Evolutionary conservation across 108 stramenopile species (phyloP), one percentile per base, ranked within the genome.

Genomic region (Parietichytrium sp.): DNA sequence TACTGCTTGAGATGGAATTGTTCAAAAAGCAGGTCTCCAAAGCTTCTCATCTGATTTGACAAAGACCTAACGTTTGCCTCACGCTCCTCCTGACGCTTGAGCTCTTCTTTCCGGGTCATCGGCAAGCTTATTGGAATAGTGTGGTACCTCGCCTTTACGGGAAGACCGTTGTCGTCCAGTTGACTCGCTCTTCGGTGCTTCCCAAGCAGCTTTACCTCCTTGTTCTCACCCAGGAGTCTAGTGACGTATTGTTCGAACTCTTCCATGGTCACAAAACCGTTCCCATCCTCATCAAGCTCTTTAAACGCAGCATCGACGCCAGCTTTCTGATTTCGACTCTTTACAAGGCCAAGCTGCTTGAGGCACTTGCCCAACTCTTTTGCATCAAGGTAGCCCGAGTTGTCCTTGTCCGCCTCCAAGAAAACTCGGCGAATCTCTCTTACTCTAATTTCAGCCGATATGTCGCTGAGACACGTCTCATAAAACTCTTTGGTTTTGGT

Each of bases 371-470:
- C 38, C 33, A 72, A 42, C 61, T 72, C 61, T 20, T 72, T 72
- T 6, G 6, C 38, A 3, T 72, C 61, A 16, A 72, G 33, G 42
- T 72, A 72, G 15, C 61, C 61, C 10, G 61, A 72, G 6, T 27
- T 27, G 2, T 72, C 61, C 3, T 36, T 45, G 61, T 72, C 61
- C 10, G 61, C 61, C 20, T 72, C 61, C 15, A 72, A n/a, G 3
- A 72, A 72, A 20, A 72, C 61, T 33, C 61, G 61, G n/a, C 61
- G 29, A 3, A 72, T 72, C 33, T 72, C 61, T 7, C 61, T 33
- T 6, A 72, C 45, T 42, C 45, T 72, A 25, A 45, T 25, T 8
- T 45, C 42, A n/a, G n/a, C n/a, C n/a, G n/a, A n/a, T n/a, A n/a
- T n/a, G n/a, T n/a, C n/a, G n/a, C n/a, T n/a, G n/a, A n/a, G n/a